These are phyloP conservation scores for Globisporangium polare DNA, from an alignment of 352 stramenopile genomes.

Conservation along the genomic window DNA sequence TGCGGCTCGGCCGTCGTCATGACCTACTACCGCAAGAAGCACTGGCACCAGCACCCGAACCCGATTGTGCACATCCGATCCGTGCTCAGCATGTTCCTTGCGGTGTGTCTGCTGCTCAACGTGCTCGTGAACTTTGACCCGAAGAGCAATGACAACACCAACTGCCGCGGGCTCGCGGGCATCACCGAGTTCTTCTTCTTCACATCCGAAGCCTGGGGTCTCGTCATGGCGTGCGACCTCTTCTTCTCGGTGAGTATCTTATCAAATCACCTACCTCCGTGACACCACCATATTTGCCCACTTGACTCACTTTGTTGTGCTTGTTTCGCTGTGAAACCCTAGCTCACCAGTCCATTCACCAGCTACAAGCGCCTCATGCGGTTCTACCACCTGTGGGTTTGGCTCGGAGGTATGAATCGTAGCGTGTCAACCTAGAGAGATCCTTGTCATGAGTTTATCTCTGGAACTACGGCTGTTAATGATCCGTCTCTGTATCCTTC, in stretches of 20 bases:
- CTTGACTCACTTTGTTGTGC: not conserved
- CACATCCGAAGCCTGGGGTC: slow-evolving; percentile 79
- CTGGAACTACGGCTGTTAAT: not conserved
- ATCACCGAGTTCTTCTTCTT: slow-evolving; percentile 91
- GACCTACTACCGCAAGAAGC: slow-evolving; percentile 86
- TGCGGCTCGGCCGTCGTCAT: slow-evolving; percentile 82
- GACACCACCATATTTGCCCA: not conserved
- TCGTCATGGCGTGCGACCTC: slow-evolving; percentile 87
- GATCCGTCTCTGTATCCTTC: not conserved
- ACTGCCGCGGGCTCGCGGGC: slow-evolving; percentile 71
- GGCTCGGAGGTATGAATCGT: slow-evolving; percentile 41
- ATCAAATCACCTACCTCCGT: not conserved
- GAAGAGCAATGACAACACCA: slow-evolving; percentile 27
- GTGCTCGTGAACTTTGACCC: slow-evolving; percentile 78
- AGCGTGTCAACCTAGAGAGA: not conserved
- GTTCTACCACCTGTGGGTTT: slow-evolving; percentile 86
- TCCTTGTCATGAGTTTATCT: not conserved
- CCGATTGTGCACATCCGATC: slow-evolving; percentile 86
- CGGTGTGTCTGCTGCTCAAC: slow-evolving; percentile 79
- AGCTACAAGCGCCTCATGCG: slow-evolving; percentile 89
- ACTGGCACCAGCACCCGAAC: slow-evolving; percentile 88
- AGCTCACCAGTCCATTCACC: slow-evolving; percentile 85
- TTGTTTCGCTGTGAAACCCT: not conserved
- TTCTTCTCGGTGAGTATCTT: slow-evolving; percentile 57
- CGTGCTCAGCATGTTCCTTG: slow-evolving; percentile 83